These are phyloP conservation scores for Colletotrichum filicis DNA, from an alignment of 2,329 filamentous ascomycete genomes.

Conservation along the genomic window DNA sequence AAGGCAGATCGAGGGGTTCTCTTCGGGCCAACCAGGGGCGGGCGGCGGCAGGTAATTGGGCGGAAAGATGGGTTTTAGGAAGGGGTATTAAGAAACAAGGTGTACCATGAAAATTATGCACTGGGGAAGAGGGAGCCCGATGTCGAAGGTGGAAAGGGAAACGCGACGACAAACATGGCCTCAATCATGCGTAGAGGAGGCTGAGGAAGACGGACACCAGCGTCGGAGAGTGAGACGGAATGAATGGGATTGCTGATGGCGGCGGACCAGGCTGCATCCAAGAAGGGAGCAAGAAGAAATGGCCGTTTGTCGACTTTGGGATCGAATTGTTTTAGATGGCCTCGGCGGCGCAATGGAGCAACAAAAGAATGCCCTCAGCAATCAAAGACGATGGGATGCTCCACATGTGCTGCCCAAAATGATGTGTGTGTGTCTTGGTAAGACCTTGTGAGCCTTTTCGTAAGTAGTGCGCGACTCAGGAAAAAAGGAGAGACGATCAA, in stretches of 20 bases:
- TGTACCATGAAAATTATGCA: conserved; percentile 32
- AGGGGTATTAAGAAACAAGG: conserved; percentile 15
- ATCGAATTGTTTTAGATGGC: conserved; percentile 1
- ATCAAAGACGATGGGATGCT: background rate
- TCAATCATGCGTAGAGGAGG: conserved; percentile 31
- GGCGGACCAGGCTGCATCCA: conserved; percentile 10
- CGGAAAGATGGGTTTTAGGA: conserved; percentile 20
- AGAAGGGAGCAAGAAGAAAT: conserved; percentile 4
- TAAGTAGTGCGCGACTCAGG: conserved; percentile 26
- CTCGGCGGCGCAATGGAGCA: conserved; percentile 6
- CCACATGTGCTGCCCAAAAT: conserved; percentile 8
- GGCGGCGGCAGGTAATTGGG: conserved; percentile 11
- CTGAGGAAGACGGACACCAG: conserved; percentile 13
- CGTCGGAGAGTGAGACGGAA: conserved; percentile 12
- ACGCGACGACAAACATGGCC: conserved; percentile 29
- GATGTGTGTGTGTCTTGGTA: conserved; percentile 17
- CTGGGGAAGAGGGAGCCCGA: conserved; percentile 25
- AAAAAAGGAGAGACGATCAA: conserved; percentile 32
- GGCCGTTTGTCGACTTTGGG: conserved; percentile 4
- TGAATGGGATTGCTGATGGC: background rate
- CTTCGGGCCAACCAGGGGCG: conserved; percentile 13
- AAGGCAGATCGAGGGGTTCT: conserved; percentile 30
- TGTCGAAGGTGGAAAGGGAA: conserved; percentile 30
- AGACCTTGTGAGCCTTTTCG: background rate
- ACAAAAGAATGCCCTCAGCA: conserved; percentile 26